Evolutionary conservation across 768 basidiomycete genomes (phyloP).

Genomic region (Lactarius deliciosus): DNA sequence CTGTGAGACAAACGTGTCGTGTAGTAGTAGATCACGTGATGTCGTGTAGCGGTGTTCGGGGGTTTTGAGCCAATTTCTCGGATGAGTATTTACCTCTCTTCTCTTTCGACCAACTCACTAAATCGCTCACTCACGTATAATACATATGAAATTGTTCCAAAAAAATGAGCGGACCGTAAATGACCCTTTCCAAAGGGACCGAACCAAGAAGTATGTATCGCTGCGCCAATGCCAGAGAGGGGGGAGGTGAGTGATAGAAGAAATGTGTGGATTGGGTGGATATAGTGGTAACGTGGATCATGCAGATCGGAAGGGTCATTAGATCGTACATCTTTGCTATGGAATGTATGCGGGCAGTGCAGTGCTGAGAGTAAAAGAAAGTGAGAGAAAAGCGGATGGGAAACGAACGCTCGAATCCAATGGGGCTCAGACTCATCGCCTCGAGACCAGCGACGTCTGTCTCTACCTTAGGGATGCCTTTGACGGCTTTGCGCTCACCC

Average conservation of each 20-base stretch:
- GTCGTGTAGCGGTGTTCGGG: no score
- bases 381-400: constrained; percentile 1
- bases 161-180: constrained; percentile 7
- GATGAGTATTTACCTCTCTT: no score
- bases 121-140: constrained; percentile 1
- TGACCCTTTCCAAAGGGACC: constrained; percentile 10
- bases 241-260: not conserved
- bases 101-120: no score
- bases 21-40: no score
- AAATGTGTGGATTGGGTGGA: constrained; percentile 1
- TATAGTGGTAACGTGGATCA: constrained; percentile 18
- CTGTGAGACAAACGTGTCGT: no score
- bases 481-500: constrained; percentile 9
- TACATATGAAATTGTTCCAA: constrained; percentile 12
- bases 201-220: constrained; percentile 18
- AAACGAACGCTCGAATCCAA: not conserved
- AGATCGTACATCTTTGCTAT: constrained; percentile 25
- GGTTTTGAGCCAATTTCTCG: no score
- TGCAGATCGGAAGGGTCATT: constrained; percentile 20
- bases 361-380: not conserved
- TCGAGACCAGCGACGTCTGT: not conserved
- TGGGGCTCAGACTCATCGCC: not conserved
- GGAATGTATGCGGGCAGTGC: constrained; percentile 13
- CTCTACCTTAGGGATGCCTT: constrained; percentile 21
- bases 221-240: not conserved